Evolutionary conservation across 768 basidiomycete species (phyloP).

Genomic region (Lentinus tigrinus): DNA sequence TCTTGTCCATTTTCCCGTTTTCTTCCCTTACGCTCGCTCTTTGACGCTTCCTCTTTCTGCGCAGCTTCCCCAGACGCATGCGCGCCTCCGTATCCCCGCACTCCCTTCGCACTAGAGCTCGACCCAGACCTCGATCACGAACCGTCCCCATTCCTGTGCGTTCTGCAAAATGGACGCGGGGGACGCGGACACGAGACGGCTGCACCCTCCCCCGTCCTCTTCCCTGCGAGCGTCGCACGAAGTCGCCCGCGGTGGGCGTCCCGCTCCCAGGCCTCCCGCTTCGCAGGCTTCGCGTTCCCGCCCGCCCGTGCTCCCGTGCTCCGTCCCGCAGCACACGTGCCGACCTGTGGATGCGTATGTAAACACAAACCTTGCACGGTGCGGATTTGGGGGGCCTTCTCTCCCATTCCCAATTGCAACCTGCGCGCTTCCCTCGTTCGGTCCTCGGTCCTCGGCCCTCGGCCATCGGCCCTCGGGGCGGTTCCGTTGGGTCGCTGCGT

Average conservation of each 20-base stretch:
- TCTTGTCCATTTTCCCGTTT: no score
- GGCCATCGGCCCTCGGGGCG: no score
- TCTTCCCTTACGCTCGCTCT: neutral
- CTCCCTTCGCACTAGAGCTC: neutral
- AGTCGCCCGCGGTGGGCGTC: no score
- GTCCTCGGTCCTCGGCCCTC: neutral
- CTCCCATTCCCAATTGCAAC: neutral
- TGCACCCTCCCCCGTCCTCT: no score
- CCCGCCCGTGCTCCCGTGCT: no score
- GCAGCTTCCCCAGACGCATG: neutral
- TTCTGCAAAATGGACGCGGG: no score
- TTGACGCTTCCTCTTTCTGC: neutral
- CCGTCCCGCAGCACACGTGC: neutral
- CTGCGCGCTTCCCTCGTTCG: neutral
- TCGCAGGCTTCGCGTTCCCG: no score
- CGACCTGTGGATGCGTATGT: slow-evolving; percentile 5
- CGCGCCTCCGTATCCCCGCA: neutral
- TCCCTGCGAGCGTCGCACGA: no score
- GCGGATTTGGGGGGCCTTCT: neutral
- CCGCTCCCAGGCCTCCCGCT: no score
- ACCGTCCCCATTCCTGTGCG: neutral
- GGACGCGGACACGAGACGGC: no score
- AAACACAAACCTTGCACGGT: slow-evolving; percentile 1
- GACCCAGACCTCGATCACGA: neutral
- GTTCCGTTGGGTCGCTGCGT: no score